A percentile compares a stretch with the other conserved stretches of the same genome.
These are phyloP conservation scores for Trifolium repens DNA, from an alignment of 306 rosid species.

Conservation along the genomic window DNA sequence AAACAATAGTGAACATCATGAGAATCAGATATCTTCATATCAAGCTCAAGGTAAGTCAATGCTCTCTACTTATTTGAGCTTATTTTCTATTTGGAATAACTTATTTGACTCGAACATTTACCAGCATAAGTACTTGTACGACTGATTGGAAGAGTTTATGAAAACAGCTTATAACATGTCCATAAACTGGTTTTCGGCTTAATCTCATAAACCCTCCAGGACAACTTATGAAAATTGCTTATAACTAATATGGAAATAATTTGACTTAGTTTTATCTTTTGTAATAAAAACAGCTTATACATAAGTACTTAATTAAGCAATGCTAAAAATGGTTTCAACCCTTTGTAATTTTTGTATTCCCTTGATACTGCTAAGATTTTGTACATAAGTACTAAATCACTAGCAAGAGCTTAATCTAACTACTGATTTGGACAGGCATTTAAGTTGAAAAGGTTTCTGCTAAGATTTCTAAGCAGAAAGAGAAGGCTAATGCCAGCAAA, in stretches of 20 bases:
- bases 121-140: not conserved
- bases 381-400: no score
- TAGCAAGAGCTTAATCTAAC: not conserved
- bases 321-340: no score
- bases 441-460: constrained; percentile 55
- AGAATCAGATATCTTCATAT: constrained; percentile 48
- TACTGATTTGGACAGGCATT: constrained; percentile 46
- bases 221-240: not conserved
- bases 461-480: constrained; percentile 46
- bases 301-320: no score
- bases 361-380: no score
- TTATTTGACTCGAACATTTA: not conserved
- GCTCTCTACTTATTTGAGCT: not conserved
- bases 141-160: not conserved
- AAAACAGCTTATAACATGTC: not conserved
- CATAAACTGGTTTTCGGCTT: not conserved
- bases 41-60: constrained; percentile 45
- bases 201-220: not conserved
- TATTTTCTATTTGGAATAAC: not conserved
- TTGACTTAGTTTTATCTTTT: no score
- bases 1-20: constrained; percentile 38
- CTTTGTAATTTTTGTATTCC: no score
- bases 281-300: no score
- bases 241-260: no score
- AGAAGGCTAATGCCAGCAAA: constrained; percentile 39